Base-by-base conservation (phyloP, 345 rosid genomes). In the Erucastrum elatum region DNA sequence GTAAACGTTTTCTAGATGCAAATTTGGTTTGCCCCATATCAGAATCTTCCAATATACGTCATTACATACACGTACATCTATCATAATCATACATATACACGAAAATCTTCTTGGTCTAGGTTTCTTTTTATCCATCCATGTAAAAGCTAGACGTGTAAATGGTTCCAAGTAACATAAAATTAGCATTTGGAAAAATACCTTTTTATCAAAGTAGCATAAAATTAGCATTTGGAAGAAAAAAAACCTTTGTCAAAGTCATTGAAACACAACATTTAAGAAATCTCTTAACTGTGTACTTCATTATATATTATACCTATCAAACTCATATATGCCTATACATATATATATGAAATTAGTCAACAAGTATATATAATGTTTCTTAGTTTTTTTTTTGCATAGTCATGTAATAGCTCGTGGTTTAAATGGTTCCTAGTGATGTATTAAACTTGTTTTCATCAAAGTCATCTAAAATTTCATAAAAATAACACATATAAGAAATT, bases 11-110 rank as follows among this genome's bases (percentile, higher is more conserved):
- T 80, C 16, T 51, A 79, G 49, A n/a, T 64, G 75, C 16, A 53
- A 75, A 63, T 30, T 51, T 41, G 66, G 82, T 70, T 80, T 69
- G 62, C 71, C 63, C 83, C 15, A 55, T 35, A 70, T 75, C 79
- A 80, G 65, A 79, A 73, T 11, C 78, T 49, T 73, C 74, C 68
- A 25, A 49, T 62, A 11, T 67, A 73, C 74, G 82, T 60, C 74
- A 78, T 8, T 60, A 27, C 35, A 58, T 41, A 21, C 25, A 17
- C 27, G 31, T 30, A 29, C 41, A 41, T 49, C 26, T 25, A 44
- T 60, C 27, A 60, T 41, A 59, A 30, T 15, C 79, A 16, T 67
- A 71, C 39, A 26, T 46, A 49, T 10, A 64, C 3, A 7, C 12
- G 46, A 39, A 15, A 8, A 21, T 35, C 49, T 64, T 64, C 15